These are phyloP conservation scores for Penicillium simplicissimum DNA, from an alignment of 495 filamentous ascomycete genomes.

Conservation along the genomic window DNA sequence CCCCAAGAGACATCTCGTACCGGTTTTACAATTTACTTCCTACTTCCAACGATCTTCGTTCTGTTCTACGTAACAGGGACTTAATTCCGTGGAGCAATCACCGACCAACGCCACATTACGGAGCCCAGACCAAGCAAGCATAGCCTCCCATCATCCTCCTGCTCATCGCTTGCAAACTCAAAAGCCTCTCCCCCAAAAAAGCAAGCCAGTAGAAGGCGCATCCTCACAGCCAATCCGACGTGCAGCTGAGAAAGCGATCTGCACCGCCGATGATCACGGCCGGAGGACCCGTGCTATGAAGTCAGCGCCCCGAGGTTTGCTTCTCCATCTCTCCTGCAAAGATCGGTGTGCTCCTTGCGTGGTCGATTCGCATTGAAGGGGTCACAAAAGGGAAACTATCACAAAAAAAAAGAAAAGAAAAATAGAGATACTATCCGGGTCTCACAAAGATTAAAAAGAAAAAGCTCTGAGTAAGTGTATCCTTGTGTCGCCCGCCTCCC, in stretches of 20 bases:
- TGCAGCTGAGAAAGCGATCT: constrained; percentile 18
- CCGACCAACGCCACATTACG: constrained; percentile 5
- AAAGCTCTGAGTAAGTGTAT: constrained; percentile 15
- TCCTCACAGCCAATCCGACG: constrained; percentile 20
- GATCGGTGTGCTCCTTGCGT: constrained; percentile 28
- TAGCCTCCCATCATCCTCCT: not conserved
- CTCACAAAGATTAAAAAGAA: constrained; percentile 16
- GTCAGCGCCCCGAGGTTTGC: constrained; percentile 24
- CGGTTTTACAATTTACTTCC: not conserved
- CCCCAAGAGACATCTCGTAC: not conserved
- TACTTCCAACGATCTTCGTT: not conserved
- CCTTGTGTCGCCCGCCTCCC: constrained; percentile 8
- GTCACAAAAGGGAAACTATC: constrained; percentile 16
- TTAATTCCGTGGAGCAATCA: not conserved
- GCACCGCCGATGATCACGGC: constrained; percentile 29
- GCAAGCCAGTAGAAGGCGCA: not conserved
- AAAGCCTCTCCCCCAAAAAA: not conserved
- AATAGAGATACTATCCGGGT: constrained; percentile 9
- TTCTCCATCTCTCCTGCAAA: constrained; percentile 26
- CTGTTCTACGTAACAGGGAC: not conserved
- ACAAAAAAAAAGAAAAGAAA: constrained; percentile 3
- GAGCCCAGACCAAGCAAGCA: not conserved
- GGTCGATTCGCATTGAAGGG: constrained; percentile 20
- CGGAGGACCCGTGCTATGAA: constrained; percentile 31
- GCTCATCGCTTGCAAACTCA: not conserved